Base-by-base conservation (phyloP, 1,139 yeast genomes). In the Scheffersomyces titani region DNA sequence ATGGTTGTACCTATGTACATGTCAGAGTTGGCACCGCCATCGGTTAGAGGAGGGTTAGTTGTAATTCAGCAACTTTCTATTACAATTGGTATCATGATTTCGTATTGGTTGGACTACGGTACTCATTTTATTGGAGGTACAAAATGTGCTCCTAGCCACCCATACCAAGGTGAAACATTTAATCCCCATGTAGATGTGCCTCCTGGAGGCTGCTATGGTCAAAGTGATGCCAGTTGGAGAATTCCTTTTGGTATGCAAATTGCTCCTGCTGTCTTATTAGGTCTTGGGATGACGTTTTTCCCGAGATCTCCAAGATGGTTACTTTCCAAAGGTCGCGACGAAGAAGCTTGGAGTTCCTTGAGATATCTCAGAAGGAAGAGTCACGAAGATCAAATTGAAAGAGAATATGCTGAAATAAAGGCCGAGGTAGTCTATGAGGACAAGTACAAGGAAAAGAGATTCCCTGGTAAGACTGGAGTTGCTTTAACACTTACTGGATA, bases 231-330 rank as follows among this genome's bases (percentile, higher is more conserved):
- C 40, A 30, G 40, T 55, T 70, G 70, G 67, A 65, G 73, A 58
- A 59, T 70, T 36, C 74, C 72, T 44, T 62, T 69, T 22, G 72
- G 71, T 44, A 54, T 69, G 48, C 74, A 70, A 61, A 63, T 68
- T 47, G 60, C 65, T 18, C 73, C 74, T 18, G 72, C 71, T 19
- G 40, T 68, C 2, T 51, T 65, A 19, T 60, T 66, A 36, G 67
- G 62, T 21, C 44, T 54, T 46, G 65, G 67, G 44, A 66, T 66
- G 55, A 49, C 57, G 9, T 60, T 65, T 52, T 59, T 66, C 56
- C 70, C 69, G 20, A 64, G 65, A 59, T 62, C 66, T 46, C 70
- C 71, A 7, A 61, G 71, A 59, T 67, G 70, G 70, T 61, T 67
- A 49, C 57, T 66, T 18, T 61, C 60, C 47, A 55, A 52, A 49